Evolutionary conservation across 805 yeast species (phyloP).

Genomic region (Wickerhamiella azymoides): DNA sequence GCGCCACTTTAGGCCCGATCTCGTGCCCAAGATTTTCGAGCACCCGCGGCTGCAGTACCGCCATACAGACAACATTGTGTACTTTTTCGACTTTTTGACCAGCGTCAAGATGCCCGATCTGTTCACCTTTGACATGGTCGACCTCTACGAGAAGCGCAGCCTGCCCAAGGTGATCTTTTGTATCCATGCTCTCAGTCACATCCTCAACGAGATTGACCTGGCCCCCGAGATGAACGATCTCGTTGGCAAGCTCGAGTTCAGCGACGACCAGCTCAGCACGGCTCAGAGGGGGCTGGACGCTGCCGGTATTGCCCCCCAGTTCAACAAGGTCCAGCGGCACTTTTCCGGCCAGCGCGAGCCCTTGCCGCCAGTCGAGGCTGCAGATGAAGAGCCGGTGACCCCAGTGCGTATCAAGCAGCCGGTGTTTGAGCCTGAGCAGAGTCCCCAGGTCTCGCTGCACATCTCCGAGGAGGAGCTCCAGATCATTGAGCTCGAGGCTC

Average conservation of each 20-base stretch:
- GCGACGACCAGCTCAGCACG: constrained; percentile 50
- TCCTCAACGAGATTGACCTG: constrained; percentile 42
- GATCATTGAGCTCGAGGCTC: constrained; percentile 21
- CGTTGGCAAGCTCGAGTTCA: constrained; percentile 48
- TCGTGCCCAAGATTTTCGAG: constrained; percentile 40
- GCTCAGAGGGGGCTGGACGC: constrained; percentile 53
- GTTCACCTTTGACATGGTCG: constrained; percentile 83
- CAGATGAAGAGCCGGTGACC: neutral
- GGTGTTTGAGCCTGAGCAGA: constrained; percentile 5
- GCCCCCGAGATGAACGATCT: constrained; percentile 51
- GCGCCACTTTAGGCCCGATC: constrained; percentile 52
- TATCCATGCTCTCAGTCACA: constrained; percentile 71
- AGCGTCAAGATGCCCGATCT: constrained; percentile 69
- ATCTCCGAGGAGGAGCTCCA: constrained; percentile 23
- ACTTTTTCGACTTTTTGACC: constrained; percentile 55
- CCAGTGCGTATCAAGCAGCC: neutral
- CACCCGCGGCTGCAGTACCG: constrained; percentile 63
- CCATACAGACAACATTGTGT: constrained; percentile 84
- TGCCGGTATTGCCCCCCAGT: constrained; percentile 65
- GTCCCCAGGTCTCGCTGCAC: neutral
- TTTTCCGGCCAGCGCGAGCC: constrained; percentile 22
- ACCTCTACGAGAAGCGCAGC: constrained; percentile 80
- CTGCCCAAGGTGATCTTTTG: constrained; percentile 91
- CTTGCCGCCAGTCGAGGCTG: constrained; percentile 1
- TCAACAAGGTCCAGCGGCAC: constrained; percentile 38